Percentiles rank a stretch among this genome's conserved stretches.
These are phyloP conservation scores for Sphagnum fallax DNA, from an alignment of 228 moss, liverwort and hornwort species.

Conservation along the genomic window DNA sequence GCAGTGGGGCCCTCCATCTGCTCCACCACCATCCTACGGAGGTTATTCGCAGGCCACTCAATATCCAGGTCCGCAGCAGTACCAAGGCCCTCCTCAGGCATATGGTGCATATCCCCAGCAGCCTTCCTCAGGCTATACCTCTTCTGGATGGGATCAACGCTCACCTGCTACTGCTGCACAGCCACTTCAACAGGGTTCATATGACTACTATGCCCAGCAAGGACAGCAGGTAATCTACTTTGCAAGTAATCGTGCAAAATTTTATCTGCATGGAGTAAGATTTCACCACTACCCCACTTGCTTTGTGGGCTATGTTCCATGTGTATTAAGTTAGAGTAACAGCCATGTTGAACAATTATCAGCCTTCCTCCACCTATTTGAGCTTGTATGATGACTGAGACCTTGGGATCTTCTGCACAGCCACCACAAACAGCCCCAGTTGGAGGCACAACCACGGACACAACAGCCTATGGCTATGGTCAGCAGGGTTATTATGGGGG, in stretches of 20 bases:
- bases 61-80: conserved; percentile 79
- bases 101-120: conserved; percentile 90
- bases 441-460: conserved; percentile 54
- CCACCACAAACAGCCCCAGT: conserved; percentile 67
- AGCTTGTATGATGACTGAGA: too few relatives aligned
- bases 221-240: conserved; percentile 53
- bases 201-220: conserved; percentile 91
- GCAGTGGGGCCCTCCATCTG: conserved; percentile 94
- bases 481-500: conserved; percentile 88
- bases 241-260: too few relatives aligned
- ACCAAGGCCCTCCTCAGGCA: conserved; percentile 80
- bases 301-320: too few relatives aligned
- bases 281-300: too few relatives aligned
- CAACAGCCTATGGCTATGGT: conserved; percentile 74
- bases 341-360: too few relatives aligned
- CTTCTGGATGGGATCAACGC: conserved; percentile 87
- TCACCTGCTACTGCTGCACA: conserved; percentile 84
- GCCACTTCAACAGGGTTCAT: conserved; percentile 74
- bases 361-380: too few relatives aligned
- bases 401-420: conserved; percentile 4
- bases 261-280: too few relatives aligned
- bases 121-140: conserved; percentile 72
- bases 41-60: conserved; percentile 79
- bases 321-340: too few relatives aligned
- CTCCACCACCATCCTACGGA: conserved; percentile 77